Evolutionary conservation across 345 rosid genomes (phyloP).

Genomic region (Moricandia moricandioides): DNA sequence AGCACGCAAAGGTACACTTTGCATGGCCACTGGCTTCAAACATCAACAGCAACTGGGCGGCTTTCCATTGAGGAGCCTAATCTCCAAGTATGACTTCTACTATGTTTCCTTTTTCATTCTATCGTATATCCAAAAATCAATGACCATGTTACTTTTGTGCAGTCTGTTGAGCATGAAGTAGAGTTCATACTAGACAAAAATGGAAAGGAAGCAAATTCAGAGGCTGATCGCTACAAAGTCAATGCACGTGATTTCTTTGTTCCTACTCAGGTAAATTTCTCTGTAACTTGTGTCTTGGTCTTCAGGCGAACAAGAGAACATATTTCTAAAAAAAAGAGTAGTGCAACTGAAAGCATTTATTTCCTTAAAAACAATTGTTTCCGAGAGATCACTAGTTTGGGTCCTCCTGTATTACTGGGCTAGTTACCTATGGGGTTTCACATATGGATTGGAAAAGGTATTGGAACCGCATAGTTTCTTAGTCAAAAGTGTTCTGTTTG

Average conservation of each 20-base stretch:
- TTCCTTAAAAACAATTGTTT: neutral
- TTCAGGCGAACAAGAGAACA: constrained; percentile 14
- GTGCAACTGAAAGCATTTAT: constrained; percentile 19
- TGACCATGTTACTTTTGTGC: constrained; percentile 38
- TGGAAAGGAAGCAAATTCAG: constrained; percentile 44
- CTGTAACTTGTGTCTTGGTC: constrained; percentile 16
- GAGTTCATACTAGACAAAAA: constrained; percentile 52
- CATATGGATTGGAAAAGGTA: too few species aligned
- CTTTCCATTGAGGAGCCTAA: constrained; percentile 99
- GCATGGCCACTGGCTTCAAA: constrained; percentile 95
- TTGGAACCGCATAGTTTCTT: too few species aligned
- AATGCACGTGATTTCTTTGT: constrained; percentile 89
- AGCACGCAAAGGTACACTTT: constrained; percentile 69
- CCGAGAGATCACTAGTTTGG: too few species aligned
- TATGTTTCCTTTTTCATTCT: constrained; percentile 1
- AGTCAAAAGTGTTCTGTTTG: too few species aligned
- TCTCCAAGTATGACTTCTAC: constrained; percentile 72
- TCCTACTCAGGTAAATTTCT: constrained; percentile 83
- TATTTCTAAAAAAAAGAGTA: neutral
- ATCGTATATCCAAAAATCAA: neutral
- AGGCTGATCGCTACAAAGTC: constrained; percentile 43
- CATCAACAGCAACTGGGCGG: constrained; percentile 95
- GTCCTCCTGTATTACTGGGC: too few species aligned
- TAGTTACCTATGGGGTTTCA: too few species aligned
- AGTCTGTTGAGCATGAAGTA: constrained; percentile 93